Evolutionary conservation across 2,329 filamentous ascomycete species (phyloP), one percentile per base, ranked within the genome.

Genomic region (Colletotrichum coccodes): DNA sequence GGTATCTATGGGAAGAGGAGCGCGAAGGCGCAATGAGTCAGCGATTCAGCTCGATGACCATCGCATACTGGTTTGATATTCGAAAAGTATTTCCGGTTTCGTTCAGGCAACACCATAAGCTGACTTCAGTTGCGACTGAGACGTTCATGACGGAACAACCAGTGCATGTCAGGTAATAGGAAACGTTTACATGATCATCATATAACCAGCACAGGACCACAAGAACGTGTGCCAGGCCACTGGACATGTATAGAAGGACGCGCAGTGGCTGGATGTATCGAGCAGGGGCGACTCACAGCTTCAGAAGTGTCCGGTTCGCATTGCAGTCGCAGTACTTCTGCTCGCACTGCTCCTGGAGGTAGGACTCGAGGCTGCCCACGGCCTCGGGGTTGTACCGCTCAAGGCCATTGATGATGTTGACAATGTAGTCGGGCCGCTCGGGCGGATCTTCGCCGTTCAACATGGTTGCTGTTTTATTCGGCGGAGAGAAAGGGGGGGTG

Each of bases 361-460:
- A 99, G 81, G 94, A 92, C 87, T 99, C 95, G 82, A 99, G 96
- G 73, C 93, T 88, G 71, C 90, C 89, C 57, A 97, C 97, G 59
- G 96, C 97, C 86, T 99, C 96, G 47, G 96, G 96, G 83, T 99
- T 99, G 87, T 99, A 99, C 78, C 96, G 90, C 84, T 99, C 96
- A 72, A 99, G 93, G 75, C 96, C 95, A 84, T 95, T 97, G 79
- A 99, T 94, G 79, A 99, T 98, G 82, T 85, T 87, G 79, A 94
- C 92, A 83, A 99, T 97, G 81, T 96, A 91, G 75, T 96, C 93
- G 76, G 96, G 95, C 81, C 96, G 89, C 83, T 97, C 94, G 76
- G 94, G 91, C 86, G 94, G 93, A 83, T 95, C 93, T 88, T 98
- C 95, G 85, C 86, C 85, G 84, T 88, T 89, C 88, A 90, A 89